Evolutionary conservation across 768 basidiomycete species (phyloP), one percentile per base, ranked within the genome.

Genomic region (Hortiboletus campestris): DNA sequence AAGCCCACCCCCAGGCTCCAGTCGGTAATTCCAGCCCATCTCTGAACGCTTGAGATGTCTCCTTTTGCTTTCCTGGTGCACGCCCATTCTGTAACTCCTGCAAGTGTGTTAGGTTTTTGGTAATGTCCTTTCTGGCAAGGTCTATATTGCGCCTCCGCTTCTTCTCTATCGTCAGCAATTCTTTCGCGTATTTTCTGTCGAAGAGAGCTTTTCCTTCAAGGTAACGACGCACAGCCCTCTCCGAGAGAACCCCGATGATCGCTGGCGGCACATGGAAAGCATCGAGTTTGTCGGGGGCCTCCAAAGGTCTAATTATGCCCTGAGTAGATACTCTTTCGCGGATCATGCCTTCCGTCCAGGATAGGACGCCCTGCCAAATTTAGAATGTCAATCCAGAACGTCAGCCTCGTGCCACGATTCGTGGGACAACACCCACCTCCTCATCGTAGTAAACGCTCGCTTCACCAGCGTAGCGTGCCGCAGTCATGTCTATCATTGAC

Each of bases 301-400:
- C 95, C 35, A 99, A 74, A 0, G 89, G 78, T 17, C 94, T 83
- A n/a, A 93, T 76, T n/a, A 86, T 70, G 8, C 97, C 97, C 11
- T 79, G 80, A 1, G 85, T 89, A 2, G 89, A 87, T 28, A 98
- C 84, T 19, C 97, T 82, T 72, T 98, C 96, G 35, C 96, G 84
- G 51, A 98, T 91, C 86, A 98, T 97, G 36, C 78, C 75, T 48
- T 80, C 80, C 55, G 69, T 70, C 75, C 77, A 79, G 14, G 61
- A 60, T 19, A 58, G 57, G 31, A 64, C 58, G 56, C 75, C 71
- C 78, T 81, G 58, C 31, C 34, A 4, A 20, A 46, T 41, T 41
- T 12, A 38, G 17, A 14, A 51, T 39, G 20, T 22, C 44, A 40
- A 57, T 31, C 19, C 25, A 52, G 55, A 10, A 53, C 34, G 47